phyloP scores from a whole-genome alignment of 148 eudicot genomes.

The Rhododendron simsii region DNA sequence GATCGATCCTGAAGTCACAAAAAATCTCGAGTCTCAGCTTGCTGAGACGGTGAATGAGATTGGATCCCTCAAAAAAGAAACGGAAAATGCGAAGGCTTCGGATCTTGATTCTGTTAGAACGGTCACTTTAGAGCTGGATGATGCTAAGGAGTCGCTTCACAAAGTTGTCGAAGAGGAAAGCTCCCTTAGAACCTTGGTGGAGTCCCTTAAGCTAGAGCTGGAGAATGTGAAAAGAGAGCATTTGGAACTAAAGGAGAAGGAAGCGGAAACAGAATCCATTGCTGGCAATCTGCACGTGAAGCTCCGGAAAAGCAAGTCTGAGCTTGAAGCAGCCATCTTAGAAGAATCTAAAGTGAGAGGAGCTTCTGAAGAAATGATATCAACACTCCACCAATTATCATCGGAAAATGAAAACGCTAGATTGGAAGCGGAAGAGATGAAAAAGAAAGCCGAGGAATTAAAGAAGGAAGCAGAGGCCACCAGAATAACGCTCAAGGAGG shows the following conservation, averaged over 20 bases:
- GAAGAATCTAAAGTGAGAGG: conserved; percentile 58
- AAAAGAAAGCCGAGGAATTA: conserved; percentile 50
- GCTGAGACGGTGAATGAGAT: conserved; percentile 48
- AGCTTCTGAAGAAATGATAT: conserved; percentile 53
- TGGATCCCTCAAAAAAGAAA: conserved; percentile 48
- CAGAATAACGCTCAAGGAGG: conserved; percentile 46
- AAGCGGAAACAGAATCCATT: conserved; percentile 67
- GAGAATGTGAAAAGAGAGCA: conserved; percentile 66
- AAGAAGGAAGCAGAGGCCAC: conserved; percentile 53
- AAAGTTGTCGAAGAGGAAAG: conserved; percentile 63
- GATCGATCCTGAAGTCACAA: conserved; percentile 47
- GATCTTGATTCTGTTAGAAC: conserved; percentile 54
- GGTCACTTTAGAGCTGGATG: conserved; percentile 59
- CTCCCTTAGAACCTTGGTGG: conserved; percentile 50
- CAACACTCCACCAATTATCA: conserved; percentile 41
- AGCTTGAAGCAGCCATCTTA: conserved; percentile 57
- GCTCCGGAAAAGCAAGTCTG: conserved; percentile 63
- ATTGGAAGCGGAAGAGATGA: conserved; percentile 45
- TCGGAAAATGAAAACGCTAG: conserved; percentile 52
- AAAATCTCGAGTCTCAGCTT: conserved; percentile 57
- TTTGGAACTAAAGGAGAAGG: conserved; percentile 61
- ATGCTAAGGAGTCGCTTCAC: conserved; percentile 70
- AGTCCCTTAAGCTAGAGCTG: conserved; percentile 60
- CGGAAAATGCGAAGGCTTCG: conserved; percentile 44
- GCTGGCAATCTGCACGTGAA: conserved; percentile 70